phyloP scores from a whole-genome alignment of 805 yeast genomes.

The Nakazawaea ishiwadae region DNA sequence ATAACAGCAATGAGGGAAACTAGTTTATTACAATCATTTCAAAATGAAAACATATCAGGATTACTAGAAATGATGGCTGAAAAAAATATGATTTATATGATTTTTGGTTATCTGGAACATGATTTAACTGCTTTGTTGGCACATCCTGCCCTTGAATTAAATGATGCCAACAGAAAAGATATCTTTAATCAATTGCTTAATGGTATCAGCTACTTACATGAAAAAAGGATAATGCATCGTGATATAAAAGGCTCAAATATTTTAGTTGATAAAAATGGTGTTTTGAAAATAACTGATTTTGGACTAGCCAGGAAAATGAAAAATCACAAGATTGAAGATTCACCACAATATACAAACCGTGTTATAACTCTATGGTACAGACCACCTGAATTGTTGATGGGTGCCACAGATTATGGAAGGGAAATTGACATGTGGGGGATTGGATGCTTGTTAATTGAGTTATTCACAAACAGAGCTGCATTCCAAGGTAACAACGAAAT shows the following conservation, averaged over 20 bases:
- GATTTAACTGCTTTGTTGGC: constrained; percentile 85
- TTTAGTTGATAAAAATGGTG: constrained; percentile 56
- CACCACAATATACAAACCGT: constrained; percentile 86
- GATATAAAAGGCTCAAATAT: constrained; percentile 83
- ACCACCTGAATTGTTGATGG: constrained; percentile 90
- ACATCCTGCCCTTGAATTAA: constrained; percentile 62
- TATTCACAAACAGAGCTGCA: constrained; percentile 68
- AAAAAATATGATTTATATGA: constrained; percentile 71
- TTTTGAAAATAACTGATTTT: constrained; percentile 72
- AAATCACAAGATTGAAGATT: constrained; percentile 40
- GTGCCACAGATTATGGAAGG: constrained; percentile 84
- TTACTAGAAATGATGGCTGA: constrained; percentile 89
- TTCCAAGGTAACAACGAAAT: constrained; percentile 91
- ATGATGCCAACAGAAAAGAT: constrained; percentile 62
- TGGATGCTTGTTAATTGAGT: constrained; percentile 84
- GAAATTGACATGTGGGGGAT: constrained; percentile 97
- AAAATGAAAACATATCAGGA: constrained; percentile 79
- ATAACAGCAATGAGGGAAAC: constrained; percentile 93
- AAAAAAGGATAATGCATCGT: constrained; percentile 65
- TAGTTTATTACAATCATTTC: constrained; percentile 73
- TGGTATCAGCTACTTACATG: constrained; percentile 68
- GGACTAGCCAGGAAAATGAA: constrained; percentile 79
- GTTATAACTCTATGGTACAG: constrained; percentile 97
- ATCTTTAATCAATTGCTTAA: constrained; percentile 60
- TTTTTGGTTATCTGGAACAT: constrained; percentile 90